These are phyloP conservation scores for Nothomitra cinnamomea DNA, from an alignment of 2,329 filamentous ascomycete species.

Conservation along the genomic window DNA sequence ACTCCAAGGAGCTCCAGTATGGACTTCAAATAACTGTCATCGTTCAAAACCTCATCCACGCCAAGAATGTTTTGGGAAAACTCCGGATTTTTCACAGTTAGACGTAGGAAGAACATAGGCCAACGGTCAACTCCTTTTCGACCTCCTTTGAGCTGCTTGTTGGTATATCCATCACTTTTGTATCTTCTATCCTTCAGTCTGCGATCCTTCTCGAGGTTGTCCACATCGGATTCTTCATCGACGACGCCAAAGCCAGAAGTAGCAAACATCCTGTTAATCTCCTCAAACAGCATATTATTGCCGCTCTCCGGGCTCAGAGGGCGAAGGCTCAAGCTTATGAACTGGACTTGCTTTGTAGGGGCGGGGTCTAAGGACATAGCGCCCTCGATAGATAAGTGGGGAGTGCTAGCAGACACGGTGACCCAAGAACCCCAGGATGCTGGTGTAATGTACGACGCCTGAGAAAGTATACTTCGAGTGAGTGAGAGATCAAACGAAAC, in stretches of 20 bases:
- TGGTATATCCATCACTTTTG: slow-evolving; percentile 31
- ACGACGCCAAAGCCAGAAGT: slow-evolving; percentile 58
- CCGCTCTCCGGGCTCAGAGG: slow-evolving; percentile 41
- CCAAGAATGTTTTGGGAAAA: neutral
- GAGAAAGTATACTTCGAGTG: neutral
- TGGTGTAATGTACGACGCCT: neutral
- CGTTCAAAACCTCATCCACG: neutral
- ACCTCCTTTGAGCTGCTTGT: slow-evolving; percentile 31
- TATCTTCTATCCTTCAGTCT: slow-evolving; percentile 23
- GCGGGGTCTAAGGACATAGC: slow-evolving; percentile 54
- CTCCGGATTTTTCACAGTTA: slow-evolving; percentile 27
- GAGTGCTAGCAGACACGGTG: slow-evolving; percentile 46
- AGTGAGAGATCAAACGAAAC: neutral
- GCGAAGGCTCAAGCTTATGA: slow-evolving; percentile 59
- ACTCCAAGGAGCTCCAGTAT: slow-evolving; percentile 49
- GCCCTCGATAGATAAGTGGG: slow-evolving; percentile 45
- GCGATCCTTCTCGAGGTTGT: slow-evolving; percentile 21
- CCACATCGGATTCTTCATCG: slow-evolving; percentile 27
- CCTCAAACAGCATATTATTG: slow-evolving; percentile 53
- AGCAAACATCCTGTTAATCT: slow-evolving; percentile 60
- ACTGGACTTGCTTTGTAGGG: slow-evolving; percentile 58
- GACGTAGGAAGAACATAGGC: slow-evolving; percentile 76
- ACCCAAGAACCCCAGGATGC: slow-evolving; percentile 40
- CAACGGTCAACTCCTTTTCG: slow-evolving; percentile 60
- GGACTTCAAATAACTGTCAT: slow-evolving; percentile 28